These are phyloP conservation scores for Teratosphaeria epicoccoides DNA, from an alignment of 2,329 filamentous ascomycete genomes.

Conservation along the genomic window DNA sequence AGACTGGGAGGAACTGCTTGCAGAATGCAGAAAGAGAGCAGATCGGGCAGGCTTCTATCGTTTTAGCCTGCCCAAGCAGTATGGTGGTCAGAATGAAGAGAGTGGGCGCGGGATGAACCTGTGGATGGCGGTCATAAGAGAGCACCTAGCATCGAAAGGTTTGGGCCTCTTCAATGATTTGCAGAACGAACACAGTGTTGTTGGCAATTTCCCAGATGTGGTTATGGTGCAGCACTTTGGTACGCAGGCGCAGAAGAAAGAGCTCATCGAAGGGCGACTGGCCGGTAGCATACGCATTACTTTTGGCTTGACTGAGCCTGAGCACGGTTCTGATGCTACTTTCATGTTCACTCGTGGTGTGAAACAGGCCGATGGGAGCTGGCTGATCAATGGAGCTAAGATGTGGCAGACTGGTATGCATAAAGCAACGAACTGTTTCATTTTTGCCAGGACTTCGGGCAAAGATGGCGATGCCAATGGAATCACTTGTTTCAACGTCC, in stretches of 20 bases:
- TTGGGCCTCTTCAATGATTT: constrained; percentile 53
- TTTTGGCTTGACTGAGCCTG: constrained; percentile 53
- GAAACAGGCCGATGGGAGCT: constrained; percentile 38
- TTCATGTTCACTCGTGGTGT: constrained; percentile 48
- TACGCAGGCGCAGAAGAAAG: constrained; percentile 41
- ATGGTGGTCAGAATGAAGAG: constrained; percentile 41
- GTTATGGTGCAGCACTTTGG: constrained; percentile 54
- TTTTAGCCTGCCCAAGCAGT: constrained; percentile 46
- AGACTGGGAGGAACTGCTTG: constrained; percentile 49
- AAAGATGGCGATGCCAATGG: constrained; percentile 43
- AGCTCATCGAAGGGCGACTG: constrained; percentile 44
- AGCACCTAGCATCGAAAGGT: constrained; percentile 49
- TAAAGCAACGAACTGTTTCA: constrained; percentile 49
- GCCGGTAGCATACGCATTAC: constrained; percentile 46
- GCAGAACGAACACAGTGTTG: constrained; percentile 52
- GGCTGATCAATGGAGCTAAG: constrained; percentile 48
- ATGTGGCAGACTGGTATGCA: constrained; percentile 58
- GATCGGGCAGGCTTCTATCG: constrained; percentile 52
- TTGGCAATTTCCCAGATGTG: constrained; percentile 53
- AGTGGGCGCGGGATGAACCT: constrained; percentile 42
- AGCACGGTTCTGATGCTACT: constrained; percentile 53
- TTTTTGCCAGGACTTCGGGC: constrained; percentile 50
- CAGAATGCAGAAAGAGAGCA: constrained; percentile 39
- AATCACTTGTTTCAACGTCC: constrained; percentile 52
- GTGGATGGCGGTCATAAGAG: constrained; percentile 53